phyloP scores from a whole-genome alignment of 2,329 filamentous ascomycete genomes.

The Hirsutella minnesotensis region DNA sequence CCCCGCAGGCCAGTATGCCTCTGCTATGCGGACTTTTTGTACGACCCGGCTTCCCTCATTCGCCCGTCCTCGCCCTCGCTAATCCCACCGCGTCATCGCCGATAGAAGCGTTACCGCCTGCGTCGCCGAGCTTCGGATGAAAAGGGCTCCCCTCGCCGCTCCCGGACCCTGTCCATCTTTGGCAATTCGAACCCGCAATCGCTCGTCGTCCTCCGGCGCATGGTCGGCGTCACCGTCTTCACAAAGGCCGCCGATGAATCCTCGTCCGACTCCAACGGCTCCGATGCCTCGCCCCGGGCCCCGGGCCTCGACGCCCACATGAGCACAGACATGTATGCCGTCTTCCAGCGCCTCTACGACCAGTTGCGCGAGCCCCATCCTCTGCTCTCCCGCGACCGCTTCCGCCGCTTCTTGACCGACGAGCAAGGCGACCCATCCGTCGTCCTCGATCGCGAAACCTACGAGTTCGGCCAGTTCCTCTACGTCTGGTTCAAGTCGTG shows the following conservation, averaged over 20 bases:
- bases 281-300: constrained; percentile 5
- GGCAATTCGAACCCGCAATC: constrained; percentile 21
- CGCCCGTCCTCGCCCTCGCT: background rate
- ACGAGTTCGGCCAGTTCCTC: constrained; percentile 37
- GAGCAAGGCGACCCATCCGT: constrained; percentile 33
- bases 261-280: constrained; percentile 11
- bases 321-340: constrained; percentile 34
- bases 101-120: constrained; percentile 8
- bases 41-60: background rate
- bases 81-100: background rate
- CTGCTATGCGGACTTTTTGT: constrained; percentile 5
- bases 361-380: constrained; percentile 24
- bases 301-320: constrained; percentile 23
- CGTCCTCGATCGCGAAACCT: constrained; percentile 26
- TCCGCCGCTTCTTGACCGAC: constrained; percentile 36
- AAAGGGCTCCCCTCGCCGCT: constrained; percentile 15
- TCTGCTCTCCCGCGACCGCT: constrained; percentile 20
- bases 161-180: constrained; percentile 27
- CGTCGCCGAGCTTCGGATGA: constrained; percentile 3
- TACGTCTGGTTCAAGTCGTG: constrained; percentile 32
- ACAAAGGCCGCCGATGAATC: constrained; percentile 10
- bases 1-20: constrained; percentile 5
- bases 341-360: constrained; percentile 36
- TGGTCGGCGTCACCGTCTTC: constrained; percentile 22
- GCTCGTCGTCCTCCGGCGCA: constrained; percentile 15